Evolutionary conservation across 306 rosid genomes (phyloP), one percentile per base, ranked within the genome.

Genomic region (Crataegus laevigata): DNA sequence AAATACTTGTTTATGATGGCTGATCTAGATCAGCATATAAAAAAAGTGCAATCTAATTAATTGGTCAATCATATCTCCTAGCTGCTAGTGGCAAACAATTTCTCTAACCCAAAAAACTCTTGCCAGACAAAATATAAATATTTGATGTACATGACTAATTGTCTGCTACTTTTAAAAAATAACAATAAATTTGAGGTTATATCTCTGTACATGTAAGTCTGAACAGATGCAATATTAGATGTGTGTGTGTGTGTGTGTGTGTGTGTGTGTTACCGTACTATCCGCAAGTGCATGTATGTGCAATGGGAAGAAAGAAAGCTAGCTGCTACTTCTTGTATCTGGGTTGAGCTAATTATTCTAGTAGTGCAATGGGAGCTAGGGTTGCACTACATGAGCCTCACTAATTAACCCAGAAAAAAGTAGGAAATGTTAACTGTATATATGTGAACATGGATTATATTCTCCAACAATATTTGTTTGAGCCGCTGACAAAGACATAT

Each of bases 51-150:
- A 66, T n/a, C 22, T 57, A 43, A 38, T 6, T 42, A 42, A 67
- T 45, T 66, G 17, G 9, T 65, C 69, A 65, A 34, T 34, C 47
- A 68, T 58, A 30, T 45, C 21, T 57, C 61, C 79, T 59, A 5
- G 65, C 65, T 55, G 28, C 54, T 60, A 51, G 42, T 28, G 58
- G 68, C 59, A 34, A 43, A 68, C 64, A 75, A 45, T 25, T 69
- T 64, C 67, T 45, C 77, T 52, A 64, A 64, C 45, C 69, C 75
- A 69, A 61, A 32, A 77, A 71, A 15, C 30, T 21, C 69, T 36
- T n/a, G 72, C 25, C 79, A 63, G 34, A 28, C 61, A 43, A 45
- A 58, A 80, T 78, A 70, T 75, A 57, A 73, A 8, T 52, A 14
- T 52, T 70, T 67, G 66, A 36, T 66, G 65, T 52, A 62, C 38